Evolutionary conservation across 257 asterid genomes (phyloP).

Genomic region (Solanum ossicruentum): DNA sequence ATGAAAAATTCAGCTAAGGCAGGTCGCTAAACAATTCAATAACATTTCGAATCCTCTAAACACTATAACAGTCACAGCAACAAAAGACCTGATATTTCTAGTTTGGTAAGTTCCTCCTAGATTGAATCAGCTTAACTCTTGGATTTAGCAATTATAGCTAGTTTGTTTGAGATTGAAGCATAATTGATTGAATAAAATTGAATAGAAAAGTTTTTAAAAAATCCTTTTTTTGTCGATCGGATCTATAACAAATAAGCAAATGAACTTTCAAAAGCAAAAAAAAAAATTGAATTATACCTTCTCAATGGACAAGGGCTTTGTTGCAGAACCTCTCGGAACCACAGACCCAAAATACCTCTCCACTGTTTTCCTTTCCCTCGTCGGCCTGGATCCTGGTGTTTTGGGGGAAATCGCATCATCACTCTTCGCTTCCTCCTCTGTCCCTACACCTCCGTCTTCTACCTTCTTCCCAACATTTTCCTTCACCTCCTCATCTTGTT

Average conservation of each 20-base stretch:
- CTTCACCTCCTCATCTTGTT: background rate
- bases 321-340: constrained; percentile 20
- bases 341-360: constrained; percentile 50
- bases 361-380: constrained; percentile 81
- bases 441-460: background rate
- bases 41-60: background rate
- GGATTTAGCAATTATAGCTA: background rate
- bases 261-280: background rate
- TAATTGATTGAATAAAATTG: background rate
- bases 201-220: background rate
- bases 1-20: background rate
- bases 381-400: constrained; percentile 50
- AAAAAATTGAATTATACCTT: constrained; percentile 27
- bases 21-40: background rate
- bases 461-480: background rate
- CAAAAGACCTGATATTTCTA: background rate
- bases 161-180: background rate
- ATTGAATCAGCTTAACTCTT: background rate
- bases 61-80: background rate
- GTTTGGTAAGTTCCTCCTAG: background rate
- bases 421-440: background rate
- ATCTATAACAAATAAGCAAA: background rate
- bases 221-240: background rate
- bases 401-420: constrained; percentile 13
- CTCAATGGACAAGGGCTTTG: constrained; percentile 51